phyloP scores from a whole-genome alignment of 192 early-diverging fungal genomes.

The Dispira simplex region DNA sequence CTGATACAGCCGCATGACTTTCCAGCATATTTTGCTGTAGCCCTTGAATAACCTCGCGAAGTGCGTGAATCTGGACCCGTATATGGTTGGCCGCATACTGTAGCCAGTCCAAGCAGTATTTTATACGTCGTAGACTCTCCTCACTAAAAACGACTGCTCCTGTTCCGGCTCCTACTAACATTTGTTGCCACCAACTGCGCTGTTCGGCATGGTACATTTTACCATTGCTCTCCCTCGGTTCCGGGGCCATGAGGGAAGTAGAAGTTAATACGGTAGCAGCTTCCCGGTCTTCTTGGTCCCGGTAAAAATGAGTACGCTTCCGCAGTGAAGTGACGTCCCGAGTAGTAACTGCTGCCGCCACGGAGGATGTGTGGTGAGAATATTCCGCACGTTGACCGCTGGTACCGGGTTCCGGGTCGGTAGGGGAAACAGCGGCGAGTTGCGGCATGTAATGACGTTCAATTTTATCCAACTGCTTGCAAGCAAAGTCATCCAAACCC shows the following conservation, averaged over 20 bases:
- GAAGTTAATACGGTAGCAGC: too few species aligned
- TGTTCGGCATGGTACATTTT: background rate
- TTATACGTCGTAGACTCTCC: slow-evolving; percentile 71
- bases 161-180: slow-evolving; percentile 43
- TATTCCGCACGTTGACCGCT: too few species aligned
- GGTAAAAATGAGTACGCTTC: too few species aligned
- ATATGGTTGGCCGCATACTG: slow-evolving; percentile 69
- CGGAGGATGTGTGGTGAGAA: too few species aligned
- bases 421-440: too few species aligned
- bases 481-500: slow-evolving; percentile 58
- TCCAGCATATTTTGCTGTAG: slow-evolving; percentile 12
- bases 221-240: too few species aligned
- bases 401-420: too few species aligned
- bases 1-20: slow-evolving; percentile 15
- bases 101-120: slow-evolving; percentile 82
- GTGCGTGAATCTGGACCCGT: slow-evolving; percentile 42
- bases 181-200: slow-evolving; percentile 35
- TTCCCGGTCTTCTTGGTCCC: too few species aligned
- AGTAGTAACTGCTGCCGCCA: too few species aligned
- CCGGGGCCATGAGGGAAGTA: too few species aligned
- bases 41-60: slow-evolving; percentile 34
- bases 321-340: too few species aligned
- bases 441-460: too few species aligned
- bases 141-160: slow-evolving; percentile 71
- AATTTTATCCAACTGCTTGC: slow-evolving; percentile 57